Percentiles rank a stretch among this genome's conserved stretches.
phyloP scores from a whole-genome alignment of 768 basidiomycete genomes.

The Baorangia bicolor region DNA sequence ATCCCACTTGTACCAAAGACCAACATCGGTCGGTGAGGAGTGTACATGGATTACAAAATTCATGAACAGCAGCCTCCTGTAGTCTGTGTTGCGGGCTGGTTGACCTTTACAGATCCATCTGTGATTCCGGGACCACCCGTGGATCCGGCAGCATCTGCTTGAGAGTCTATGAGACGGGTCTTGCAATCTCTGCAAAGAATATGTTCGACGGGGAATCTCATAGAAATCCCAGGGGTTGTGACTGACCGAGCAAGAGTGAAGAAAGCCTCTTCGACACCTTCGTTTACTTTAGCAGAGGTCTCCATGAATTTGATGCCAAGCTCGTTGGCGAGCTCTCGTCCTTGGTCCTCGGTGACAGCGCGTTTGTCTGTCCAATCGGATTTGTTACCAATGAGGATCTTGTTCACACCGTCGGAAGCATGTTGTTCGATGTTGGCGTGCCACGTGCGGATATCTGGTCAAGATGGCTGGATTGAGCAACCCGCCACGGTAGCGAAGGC shows the following conservation, averaged over 20 bases:
- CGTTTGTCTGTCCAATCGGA: constrained; percentile 98
- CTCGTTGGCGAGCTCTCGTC: constrained; percentile 87
- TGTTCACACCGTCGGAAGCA: constrained; percentile 98
- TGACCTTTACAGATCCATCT: constrained; percentile 65
- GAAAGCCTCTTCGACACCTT: constrained; percentile 98
- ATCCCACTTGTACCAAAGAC: constrained; percentile 2
- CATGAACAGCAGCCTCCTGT: constrained; percentile 55
- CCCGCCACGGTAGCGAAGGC: constrained; percentile 16
- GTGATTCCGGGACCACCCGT: constrained; percentile 36
- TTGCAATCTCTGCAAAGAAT: constrained; percentile 81
- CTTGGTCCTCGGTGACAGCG: constrained; percentile 88
- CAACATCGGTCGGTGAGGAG: not conserved
- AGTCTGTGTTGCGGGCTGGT: constrained; percentile 51
- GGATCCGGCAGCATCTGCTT: constrained; percentile 58
- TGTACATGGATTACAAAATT: constrained; percentile 14
- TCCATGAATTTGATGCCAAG: constrained; percentile 97
- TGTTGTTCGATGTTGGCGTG: constrained; percentile 98
- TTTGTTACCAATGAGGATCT: constrained; percentile 98
- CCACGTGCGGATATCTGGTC: constrained; percentile 95
- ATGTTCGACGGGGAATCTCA: not conserved
- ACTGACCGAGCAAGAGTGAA: constrained; percentile 91
- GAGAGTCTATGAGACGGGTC: constrained; percentile 93
- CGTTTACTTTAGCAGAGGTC: constrained; percentile 95
- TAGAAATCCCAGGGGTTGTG: not conserved
- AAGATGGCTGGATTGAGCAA: not conserved